These are phyloP conservation scores for Bryum argenteum DNA, from an alignment of 225 moss, liverwort and hornwort genomes.

Conservation along the genomic window DNA sequence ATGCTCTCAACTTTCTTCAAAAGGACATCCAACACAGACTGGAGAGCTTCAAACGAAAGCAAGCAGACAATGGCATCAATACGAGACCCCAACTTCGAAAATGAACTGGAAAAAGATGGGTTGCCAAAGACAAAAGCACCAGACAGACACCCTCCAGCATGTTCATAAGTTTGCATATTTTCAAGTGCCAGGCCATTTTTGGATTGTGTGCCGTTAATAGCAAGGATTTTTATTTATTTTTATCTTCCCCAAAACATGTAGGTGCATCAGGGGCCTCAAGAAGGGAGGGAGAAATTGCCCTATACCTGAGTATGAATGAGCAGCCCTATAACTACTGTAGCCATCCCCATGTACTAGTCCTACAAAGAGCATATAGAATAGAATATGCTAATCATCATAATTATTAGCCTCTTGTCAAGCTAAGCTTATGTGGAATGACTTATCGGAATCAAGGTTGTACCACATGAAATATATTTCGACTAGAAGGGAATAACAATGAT, in stretches of 20 bases:
- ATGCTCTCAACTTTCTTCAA: neutral
- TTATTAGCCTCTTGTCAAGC: too few species aligned
- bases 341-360: neutral
- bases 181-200: neutral
- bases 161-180: neutral
- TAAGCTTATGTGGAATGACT: too few species aligned
- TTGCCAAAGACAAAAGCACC: slow-evolving; percentile 29
- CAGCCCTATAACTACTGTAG: neutral
- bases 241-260: neutral
- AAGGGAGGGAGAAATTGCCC: neutral
- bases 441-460: too few species aligned
- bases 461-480: too few species aligned
- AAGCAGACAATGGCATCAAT: neutral
- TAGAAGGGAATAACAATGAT: too few species aligned
- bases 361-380: neutral
- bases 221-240: neutral
- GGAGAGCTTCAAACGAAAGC: slow-evolving; percentile 9
- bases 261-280: neutral
- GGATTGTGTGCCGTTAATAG: neutral
- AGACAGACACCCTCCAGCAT: slow-evolving; percentile 27
- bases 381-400: neutral
- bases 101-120: slow-evolving; percentile 27
- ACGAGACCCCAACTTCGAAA: slow-evolving; percentile 8
- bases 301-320: neutral
- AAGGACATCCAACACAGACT: neutral